phyloP scores from a whole-genome alignment of 2,329 filamentous ascomycete genomes.

The Xylaria hypoxylon region DNA sequence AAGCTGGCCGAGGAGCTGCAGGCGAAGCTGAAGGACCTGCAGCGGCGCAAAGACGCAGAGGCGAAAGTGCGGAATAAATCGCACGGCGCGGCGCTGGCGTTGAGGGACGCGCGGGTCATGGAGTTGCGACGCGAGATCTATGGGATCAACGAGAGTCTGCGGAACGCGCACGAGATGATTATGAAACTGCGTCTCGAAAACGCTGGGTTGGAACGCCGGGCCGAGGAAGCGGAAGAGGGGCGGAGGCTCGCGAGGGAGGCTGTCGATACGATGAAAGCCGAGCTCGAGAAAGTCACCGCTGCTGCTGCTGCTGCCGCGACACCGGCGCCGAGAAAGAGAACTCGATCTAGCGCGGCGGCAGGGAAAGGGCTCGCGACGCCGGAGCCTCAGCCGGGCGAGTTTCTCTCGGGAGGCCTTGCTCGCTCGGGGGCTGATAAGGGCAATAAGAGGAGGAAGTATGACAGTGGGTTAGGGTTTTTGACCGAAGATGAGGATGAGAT shows the following conservation, averaged over 20 bases:
- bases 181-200: conserved; percentile 61
- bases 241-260: conserved; percentile 56
- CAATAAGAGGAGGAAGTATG: conserved; percentile 62
- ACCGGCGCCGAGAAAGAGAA: conserved; percentile 26
- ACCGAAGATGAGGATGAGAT: conserved; percentile 61
- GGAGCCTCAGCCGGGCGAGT: conserved; percentile 29
- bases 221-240: conserved; percentile 56
- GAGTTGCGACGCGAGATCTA: conserved; percentile 64
- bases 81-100: conserved; percentile 61
- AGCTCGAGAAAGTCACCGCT: conserved; percentile 55
- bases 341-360: conserved; percentile 15
- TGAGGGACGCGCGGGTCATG: conserved; percentile 62
- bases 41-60: conserved; percentile 47
- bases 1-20: conserved; percentile 48
- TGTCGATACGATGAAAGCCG: conserved; percentile 63
- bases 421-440: conserved; percentile 42
- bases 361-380: conserved; percentile 21
- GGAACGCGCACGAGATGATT: conserved; percentile 61
- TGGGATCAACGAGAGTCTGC: conserved; percentile 54
- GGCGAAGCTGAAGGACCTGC: conserved; percentile 54
- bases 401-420: conserved; percentile 26
- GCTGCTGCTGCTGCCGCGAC: conserved; percentile 42
- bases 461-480: conserved; percentile 67
- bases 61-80: conserved; percentile 53
- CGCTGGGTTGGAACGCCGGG: conserved; percentile 51